These are phyloP conservation scores for Hygrocybe coccinea DNA, from an alignment of 768 basidiomycete genomes.

Conservation along the genomic window DNA sequence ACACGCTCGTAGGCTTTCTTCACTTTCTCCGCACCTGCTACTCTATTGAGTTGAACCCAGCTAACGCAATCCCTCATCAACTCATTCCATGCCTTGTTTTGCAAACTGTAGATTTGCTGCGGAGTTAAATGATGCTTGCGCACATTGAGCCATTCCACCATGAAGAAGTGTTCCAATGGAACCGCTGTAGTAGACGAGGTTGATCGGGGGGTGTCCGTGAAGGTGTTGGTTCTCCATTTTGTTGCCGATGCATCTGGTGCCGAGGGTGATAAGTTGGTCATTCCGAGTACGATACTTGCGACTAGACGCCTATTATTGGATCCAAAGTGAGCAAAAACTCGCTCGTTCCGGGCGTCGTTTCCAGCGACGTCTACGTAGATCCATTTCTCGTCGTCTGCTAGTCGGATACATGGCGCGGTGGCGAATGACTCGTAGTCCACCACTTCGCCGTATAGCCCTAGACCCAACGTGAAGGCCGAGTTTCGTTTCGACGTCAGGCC, in stretches of 20 bases:
- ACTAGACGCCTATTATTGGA: slow-evolving; percentile 35
- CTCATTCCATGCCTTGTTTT: slow-evolving; percentile 53
- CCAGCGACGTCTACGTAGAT: slow-evolving; percentile 64
- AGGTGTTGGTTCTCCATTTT: slow-evolving; percentile 38
- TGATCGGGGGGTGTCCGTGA: slow-evolving; percentile 16
- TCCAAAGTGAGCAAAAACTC: slow-evolving; percentile 40
- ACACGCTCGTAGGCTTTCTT: slow-evolving; percentile 46
- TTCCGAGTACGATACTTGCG: slow-evolving; percentile 45
- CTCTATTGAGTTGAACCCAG: slow-evolving; percentile 53
- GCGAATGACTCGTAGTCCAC: slow-evolving; percentile 43
- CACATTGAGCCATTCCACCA: slow-evolving; percentile 61
- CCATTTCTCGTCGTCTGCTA: slow-evolving; percentile 39
- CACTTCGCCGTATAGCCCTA: slow-evolving; percentile 55
- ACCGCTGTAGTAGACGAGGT: slow-evolving; percentile 1
- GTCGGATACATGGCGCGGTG: slow-evolving; percentile 7
- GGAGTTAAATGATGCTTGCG: slow-evolving; percentile 47
- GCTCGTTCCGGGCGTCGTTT: slow-evolving; percentile 45
- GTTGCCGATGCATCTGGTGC: slow-evolving; percentile 28
- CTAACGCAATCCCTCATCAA: slow-evolving; percentile 50
- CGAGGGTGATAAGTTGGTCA: slow-evolving; percentile 52
- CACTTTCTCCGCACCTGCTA: slow-evolving; percentile 45
- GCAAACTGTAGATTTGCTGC: slow-evolving; percentile 44
- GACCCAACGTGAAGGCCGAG: slow-evolving; percentile 46
- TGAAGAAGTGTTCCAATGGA: slow-evolving; percentile 54
- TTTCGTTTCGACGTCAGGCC: slow-evolving; percentile 61